phyloP scores from a whole-genome alignment of 1,139 yeast species.

The Pichia norvegensis region DNA sequence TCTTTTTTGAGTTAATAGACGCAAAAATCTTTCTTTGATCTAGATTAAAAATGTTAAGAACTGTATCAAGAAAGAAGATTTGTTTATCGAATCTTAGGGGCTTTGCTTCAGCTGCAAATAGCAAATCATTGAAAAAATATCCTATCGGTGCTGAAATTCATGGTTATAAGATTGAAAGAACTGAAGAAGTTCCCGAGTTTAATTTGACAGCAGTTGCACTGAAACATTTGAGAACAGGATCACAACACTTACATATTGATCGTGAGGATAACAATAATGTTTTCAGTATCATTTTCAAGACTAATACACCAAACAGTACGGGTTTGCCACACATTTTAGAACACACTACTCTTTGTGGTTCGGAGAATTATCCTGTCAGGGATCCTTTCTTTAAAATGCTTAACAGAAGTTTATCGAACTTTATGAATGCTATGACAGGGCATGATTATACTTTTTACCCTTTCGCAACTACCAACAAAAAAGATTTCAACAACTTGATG shows the following conservation, averaged over 20 bases:
- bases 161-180: constrained; percentile 59
- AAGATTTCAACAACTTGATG: constrained; percentile 77
- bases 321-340: constrained; percentile 96
- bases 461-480: constrained; percentile 83
- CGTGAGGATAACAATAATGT: constrained; percentile 78
- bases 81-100: neutral
- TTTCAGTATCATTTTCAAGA: constrained; percentile 82
- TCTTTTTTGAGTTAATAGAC: no score
- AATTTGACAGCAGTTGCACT: constrained; percentile 72
- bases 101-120: constrained; percentile 18
- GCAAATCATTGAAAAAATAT: constrained; percentile 36
- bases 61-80: neutral
- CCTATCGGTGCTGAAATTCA: constrained; percentile 55
- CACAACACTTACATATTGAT: constrained; percentile 80
- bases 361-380: constrained; percentile 80
- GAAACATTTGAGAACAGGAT: constrained; percentile 59
- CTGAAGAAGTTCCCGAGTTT: constrained; percentile 70
- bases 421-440: constrained; percentile 99
- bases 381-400: constrained; percentile 98
- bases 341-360: constrained; percentile 93
- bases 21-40: no score
- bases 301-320: constrained; percentile 87
- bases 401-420: constrained; percentile 78
- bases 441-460: constrained; percentile 94
- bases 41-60: constrained; percentile 8